These are phyloP conservation scores for Xerophyta viscosa DNA, from an alignment of 106 monocot species.

Conservation along the genomic window DNA sequence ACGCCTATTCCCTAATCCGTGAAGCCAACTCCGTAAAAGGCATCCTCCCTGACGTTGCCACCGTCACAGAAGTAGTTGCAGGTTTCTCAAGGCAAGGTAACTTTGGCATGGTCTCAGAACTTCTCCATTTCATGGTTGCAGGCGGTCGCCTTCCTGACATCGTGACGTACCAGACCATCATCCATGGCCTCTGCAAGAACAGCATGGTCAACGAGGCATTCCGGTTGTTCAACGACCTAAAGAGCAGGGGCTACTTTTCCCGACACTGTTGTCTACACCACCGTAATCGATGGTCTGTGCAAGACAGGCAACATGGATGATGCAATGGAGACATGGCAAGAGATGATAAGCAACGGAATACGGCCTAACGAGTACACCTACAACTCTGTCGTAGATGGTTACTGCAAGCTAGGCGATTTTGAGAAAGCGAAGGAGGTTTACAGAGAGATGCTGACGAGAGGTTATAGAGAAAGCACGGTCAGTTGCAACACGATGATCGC, in stretches of 20 bases:
- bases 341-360: slow-evolving; percentile 47
- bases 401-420: slow-evolving; percentile 35
- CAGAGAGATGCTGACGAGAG: slow-evolving; percentile 37
- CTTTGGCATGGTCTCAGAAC: slow-evolving; percentile 39
- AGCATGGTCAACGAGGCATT: slow-evolving; percentile 36
- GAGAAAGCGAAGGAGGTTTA: slow-evolving; percentile 30
- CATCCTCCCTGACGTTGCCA: slow-evolving; percentile 15
- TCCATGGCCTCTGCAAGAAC: slow-evolving; percentile 30
- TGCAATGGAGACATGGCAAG: slow-evolving; percentile 23
- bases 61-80: slow-evolving; percentile 19
- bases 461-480: slow-evolving; percentile 29
- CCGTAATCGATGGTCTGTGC: slow-evolving; percentile 45
- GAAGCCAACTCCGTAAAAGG: slow-evolving; percentile 12
- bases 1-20: slow-evolving; percentile 31
- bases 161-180: slow-evolving; percentile 33
- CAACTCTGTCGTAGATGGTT: slow-evolving; percentile 22
- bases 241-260: slow-evolving; percentile 35
- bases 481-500: slow-evolving; percentile 45
- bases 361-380: slow-evolving; percentile 42
- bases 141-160: slow-evolving; percentile 28
- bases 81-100: slow-evolving; percentile 21
- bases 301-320: slow-evolving; percentile 35
- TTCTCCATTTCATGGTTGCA: slow-evolving; percentile 52
- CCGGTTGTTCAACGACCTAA: slow-evolving; percentile 41
- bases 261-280: slow-evolving; percentile 33